Evolutionary conservation across 179 eudicot species (phyloP), one percentile per base, ranked within the genome.

Genomic region (Drosera spatulata): DNA sequence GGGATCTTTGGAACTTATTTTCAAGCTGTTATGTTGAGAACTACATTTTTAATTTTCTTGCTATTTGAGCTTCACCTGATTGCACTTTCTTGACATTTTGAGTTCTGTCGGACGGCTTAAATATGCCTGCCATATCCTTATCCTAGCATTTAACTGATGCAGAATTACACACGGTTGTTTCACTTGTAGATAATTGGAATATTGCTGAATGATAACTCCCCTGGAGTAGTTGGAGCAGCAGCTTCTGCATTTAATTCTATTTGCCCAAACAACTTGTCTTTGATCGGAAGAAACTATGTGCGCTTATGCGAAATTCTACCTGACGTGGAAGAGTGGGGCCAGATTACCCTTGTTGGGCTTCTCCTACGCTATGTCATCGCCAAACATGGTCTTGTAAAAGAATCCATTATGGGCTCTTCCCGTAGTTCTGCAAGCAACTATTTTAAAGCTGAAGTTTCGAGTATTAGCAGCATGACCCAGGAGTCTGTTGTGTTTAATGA

Each of bases 241-340:
- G 97, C 99, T 45, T 81, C 97, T 54, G 85, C 99, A 61, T 94
- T 90, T 79, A 77, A 83, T 69, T 83, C 94, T 57, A 78, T 94
- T 58, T 94, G 99, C 71, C 99, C 99, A 22, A 85, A 73, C 69
- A 90, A 90, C 74, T 73, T 94, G 68, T 67, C 82, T 69, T 68
- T 94, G 62, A 77, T 94, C 68, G 95, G 87, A 61, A 85, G 75
- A 80, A 71, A 70, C 67, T 90, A 82, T 60, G 75, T 55, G 67
- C 82, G 78, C 60, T 77, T 93, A 52, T 93, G 97, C 60, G 94
- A 83, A 78, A 82, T 72, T 77, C 87, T 93, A 56, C 95, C 95
- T 39, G 99, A 94, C 66, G 91, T 90, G 58, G 99, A 94, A 76
- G 97, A 86, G 59, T 90, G 97, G 99, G 99, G 97, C 69, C 99